These are phyloP conservation scores for Tulasnella sp. DNA, from an alignment of 768 basidiomycete species.

Conservation along the genomic window DNA sequence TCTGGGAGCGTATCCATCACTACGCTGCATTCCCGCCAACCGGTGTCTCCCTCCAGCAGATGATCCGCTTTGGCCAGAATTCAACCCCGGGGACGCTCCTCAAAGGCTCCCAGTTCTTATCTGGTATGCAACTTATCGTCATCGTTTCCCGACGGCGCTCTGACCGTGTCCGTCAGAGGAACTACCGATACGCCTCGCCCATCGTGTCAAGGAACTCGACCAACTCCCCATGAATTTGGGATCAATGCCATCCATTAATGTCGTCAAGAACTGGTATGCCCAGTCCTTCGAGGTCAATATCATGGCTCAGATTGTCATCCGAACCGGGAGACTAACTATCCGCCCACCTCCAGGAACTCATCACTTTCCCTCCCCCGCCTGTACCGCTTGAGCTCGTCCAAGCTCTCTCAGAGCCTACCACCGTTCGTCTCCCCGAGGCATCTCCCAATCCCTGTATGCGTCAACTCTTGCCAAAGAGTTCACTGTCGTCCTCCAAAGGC, in stretches of 20 bases:
- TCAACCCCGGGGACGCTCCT: conserved; percentile 92
- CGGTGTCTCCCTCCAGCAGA: conserved; percentile 94
- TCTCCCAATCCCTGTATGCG: conserved; percentile 76
- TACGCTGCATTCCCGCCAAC: conserved; percentile 93
- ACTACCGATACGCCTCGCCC: conserved; percentile 90
- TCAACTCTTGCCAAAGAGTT: conserved; percentile 44
- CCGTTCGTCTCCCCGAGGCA: conserved; percentile 67
- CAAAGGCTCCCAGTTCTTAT: conserved; percentile 87
- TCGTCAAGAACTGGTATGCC: conserved; percentile 98
- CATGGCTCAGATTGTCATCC: background rate
- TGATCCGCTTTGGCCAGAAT: conserved; percentile 97
- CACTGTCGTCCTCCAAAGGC: conserved; percentile 5
- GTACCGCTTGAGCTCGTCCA: conserved; percentile 70
- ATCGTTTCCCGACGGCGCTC: background rate
- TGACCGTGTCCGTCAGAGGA: conserved; percentile 62
- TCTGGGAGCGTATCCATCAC: conserved; percentile 91
- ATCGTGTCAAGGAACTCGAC: conserved; percentile 95
- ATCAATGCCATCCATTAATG: conserved; percentile 88
- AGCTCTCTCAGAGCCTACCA: conserved; percentile 47
- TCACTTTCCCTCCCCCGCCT: conserved; percentile 77
- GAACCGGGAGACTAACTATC: background rate
- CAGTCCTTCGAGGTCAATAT: conserved; percentile 90
- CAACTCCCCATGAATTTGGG: conserved; percentile 89
- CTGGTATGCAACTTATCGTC: conserved; percentile 54
- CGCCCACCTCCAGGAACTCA: conserved; percentile 69